These are phyloP conservation scores for Trichophyton equinum DNA, from an alignment of 2,329 filamentous ascomycete species.

Conservation along the genomic window DNA sequence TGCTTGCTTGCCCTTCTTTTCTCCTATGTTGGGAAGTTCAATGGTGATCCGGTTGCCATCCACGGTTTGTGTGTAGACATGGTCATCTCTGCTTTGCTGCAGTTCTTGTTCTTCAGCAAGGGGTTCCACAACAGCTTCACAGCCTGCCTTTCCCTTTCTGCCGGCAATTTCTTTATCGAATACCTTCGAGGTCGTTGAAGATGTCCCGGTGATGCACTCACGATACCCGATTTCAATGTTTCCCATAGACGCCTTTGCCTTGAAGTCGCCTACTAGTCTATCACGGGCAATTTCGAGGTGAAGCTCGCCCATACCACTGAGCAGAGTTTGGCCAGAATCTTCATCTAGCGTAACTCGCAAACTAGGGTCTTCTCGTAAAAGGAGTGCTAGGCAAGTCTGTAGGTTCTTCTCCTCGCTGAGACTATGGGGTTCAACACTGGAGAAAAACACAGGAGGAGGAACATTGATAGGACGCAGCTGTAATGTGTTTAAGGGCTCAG, in stretches of 20 bases:
- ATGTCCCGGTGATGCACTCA: slow-evolving; percentile 56
- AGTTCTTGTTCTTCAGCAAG: slow-evolving; percentile 24
- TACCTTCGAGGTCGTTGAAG: slow-evolving; percentile 45
- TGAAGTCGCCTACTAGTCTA: slow-evolving; percentile 76
- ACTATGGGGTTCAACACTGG: slow-evolving; percentile 75
- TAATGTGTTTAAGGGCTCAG: slow-evolving; percentile 56
- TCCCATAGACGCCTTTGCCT: slow-evolving; percentile 72
- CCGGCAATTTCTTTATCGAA: slow-evolving; percentile 74
- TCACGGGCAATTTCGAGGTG: slow-evolving; percentile 90
- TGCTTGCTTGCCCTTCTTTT: slow-evolving; percentile 1
- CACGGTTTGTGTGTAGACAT: slow-evolving; percentile 33
- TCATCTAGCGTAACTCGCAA: slow-evolving; percentile 72
- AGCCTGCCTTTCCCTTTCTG: slow-evolving; percentile 64
- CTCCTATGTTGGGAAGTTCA: slow-evolving; percentile 37
- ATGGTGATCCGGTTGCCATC: slow-evolving; percentile 62
- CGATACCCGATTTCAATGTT: slow-evolving; percentile 92
- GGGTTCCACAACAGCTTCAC: slow-evolving; percentile 55
- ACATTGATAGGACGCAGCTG: slow-evolving; percentile 81
- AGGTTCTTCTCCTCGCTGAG: slow-evolving; percentile 69
- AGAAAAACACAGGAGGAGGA: slow-evolving; percentile 88
- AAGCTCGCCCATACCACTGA: slow-evolving; percentile 92
- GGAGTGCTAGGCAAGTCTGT: slow-evolving; percentile 59
- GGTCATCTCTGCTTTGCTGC: slow-evolving; percentile 10
- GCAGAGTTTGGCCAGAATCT: slow-evolving; percentile 82
- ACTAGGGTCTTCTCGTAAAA: slow-evolving; percentile 86